Conservation (phyloP, 2,329 filamentous ascomycete species). For the Diaporthe vexans region DNA sequence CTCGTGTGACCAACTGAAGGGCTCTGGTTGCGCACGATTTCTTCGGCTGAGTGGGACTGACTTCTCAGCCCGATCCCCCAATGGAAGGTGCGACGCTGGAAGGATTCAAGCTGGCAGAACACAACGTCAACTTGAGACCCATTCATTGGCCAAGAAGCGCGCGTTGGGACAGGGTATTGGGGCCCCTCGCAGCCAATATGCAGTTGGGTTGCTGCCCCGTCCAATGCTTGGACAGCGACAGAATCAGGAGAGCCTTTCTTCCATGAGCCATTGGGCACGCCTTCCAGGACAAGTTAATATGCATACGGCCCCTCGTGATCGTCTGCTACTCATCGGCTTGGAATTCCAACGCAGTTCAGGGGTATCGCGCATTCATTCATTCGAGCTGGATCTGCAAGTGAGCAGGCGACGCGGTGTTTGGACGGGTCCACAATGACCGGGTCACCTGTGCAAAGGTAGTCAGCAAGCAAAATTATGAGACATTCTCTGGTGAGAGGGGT, state of each 20-base stretch:
- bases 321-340: neutral
- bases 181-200: conserved; percentile 24
- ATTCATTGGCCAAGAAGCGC: conserved; percentile 19
- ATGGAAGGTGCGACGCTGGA: neutral
- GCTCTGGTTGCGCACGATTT: neutral
- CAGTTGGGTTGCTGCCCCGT: conserved; percentile 4
- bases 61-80: neutral
- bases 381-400: neutral
- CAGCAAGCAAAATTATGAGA: neutral
- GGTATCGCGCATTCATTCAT: too few species aligned
- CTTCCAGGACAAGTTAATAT: neutral
- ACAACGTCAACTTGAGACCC: neutral
- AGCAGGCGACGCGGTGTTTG: neutral
- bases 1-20: neutral
- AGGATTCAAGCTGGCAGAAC: conserved; percentile 1
- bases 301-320: too few species aligned
- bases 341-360: neutral
- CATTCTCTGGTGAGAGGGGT: neutral
- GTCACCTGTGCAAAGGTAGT: neutral
- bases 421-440: neutral
- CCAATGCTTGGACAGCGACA: neutral
- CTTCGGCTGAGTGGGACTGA: neutral
- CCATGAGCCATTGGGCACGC: neutral
- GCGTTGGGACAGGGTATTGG: conserved; percentile 5
- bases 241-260: neutral